Base-by-base conservation (phyloP, 139 green algal genomes). In the Chlorella vulgaris region DNA sequence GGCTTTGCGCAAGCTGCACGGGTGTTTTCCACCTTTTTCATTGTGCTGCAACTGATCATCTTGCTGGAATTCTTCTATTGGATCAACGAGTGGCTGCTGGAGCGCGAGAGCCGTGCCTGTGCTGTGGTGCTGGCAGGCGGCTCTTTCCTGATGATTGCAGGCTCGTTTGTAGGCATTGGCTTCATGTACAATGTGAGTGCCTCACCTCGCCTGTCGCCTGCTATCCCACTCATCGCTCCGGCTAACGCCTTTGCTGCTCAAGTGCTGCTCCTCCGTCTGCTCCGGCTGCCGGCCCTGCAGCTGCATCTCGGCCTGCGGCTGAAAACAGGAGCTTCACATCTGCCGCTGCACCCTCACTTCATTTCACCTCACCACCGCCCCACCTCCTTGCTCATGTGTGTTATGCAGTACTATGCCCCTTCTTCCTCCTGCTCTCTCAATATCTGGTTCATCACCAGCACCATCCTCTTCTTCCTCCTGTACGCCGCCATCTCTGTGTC, bases 391-490 rank as follows among this genome's bases (percentile, higher is more conserved):
- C 4, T 5, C 40, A 42, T 4, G 35, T 21, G 21, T 38, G 38
- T 81, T 26, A 42, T 55, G 47, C 67, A 93, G 66, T 94, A 83
- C 79, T 98, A 92, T 61, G 90, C 91, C 3, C 86, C 91, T 1
- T 60, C 55, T 13, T 28, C 67, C 7, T 81, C 50, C 58, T 96
- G 93, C 83, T 81, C 76, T n/a, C 82, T 94, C 22, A 98, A 98
- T 77, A 91, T 96, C 65, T 94, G 93, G 68, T 95, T 96, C 80
- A 94, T 94, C 80, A 96, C 94, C 1, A 93, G 84, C 73, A 92
- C 89, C 26, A 61, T 97, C 5, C 68, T 96, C 5, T 60, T 94
- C 40, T 92, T 87, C 26, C 24, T 96, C 1, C 53, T 79, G 3
- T 90, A 93, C 65, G 88, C 42, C 4, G 38, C 90, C 28, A 79